Evolutionary conservation across 2,329 filamentous ascomycete species (phyloP).

Genomic region (Lachnellula occidentalis): DNA sequence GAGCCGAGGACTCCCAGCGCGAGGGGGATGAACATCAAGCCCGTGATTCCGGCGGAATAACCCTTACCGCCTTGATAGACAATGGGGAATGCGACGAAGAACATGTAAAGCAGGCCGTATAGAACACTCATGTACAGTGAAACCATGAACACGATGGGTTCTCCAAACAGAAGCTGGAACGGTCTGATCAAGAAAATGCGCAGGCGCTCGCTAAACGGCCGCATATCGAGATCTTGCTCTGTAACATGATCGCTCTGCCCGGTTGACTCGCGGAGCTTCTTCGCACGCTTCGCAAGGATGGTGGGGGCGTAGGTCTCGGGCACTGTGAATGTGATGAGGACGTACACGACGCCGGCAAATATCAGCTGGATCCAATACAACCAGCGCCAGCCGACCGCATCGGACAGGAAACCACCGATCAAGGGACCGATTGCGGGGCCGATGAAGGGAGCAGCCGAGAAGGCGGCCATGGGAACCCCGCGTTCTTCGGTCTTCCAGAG

Average conservation of each 20-base stretch:
- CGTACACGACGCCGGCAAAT: constrained; percentile 61
- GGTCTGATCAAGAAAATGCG: constrained; percentile 72
- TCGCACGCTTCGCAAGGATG: constrained; percentile 66
- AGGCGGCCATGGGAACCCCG: constrained; percentile 82
- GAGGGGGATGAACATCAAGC: constrained; percentile 67
- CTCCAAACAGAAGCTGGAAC: constrained; percentile 77
- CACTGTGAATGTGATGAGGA: constrained; percentile 82
- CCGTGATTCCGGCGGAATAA: constrained; percentile 71
- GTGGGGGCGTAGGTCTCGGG: constrained; percentile 84
- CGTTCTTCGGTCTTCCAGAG: constrained; percentile 81
- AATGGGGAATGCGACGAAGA: constrained; percentile 82
- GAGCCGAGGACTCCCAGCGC: constrained; percentile 59
- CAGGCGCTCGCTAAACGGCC: constrained; percentile 63
- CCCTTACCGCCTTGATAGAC: constrained; percentile 68
- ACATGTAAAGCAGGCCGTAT: constrained; percentile 60
- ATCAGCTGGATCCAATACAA: constrained; percentile 86
- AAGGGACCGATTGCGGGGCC: constrained; percentile 75
- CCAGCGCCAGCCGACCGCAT: constrained; percentile 72
- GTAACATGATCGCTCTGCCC: constrained; percentile 65
- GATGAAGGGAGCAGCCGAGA: constrained; percentile 75
- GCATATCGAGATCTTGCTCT: constrained; percentile 70
- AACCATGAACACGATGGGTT: constrained; percentile 81
- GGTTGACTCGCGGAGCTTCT: constrained; percentile 64
- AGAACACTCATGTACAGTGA: constrained; percentile 81
- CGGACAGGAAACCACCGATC: constrained; percentile 68